Base-by-base conservation (phyloP, 179 eudicot species). In the Silene coronaria region DNA sequence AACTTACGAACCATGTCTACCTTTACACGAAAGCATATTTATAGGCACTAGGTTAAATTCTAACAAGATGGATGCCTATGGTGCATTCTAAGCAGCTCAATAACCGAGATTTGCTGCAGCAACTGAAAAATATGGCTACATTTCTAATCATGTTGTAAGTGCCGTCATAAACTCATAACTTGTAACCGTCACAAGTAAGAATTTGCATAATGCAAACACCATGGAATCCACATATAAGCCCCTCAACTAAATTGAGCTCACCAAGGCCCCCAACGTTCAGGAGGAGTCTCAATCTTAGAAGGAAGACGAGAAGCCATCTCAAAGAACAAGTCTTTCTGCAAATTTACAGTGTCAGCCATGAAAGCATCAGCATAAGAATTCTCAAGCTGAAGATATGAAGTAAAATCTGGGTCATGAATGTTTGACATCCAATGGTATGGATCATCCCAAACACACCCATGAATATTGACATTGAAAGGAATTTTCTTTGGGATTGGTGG, bases 351-450 rank as follows among this genome's bases (percentile, higher is more conserved):
- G 24, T 89, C 93, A 8, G 78, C 84, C 97, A 95, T 95, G 75
- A 90, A 95, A 27, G 79, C 84, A 26, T 87, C 80, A 34, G 97
- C 87, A 80, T 87, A 92, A 1, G 85, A 71, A 79, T 92, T 95
- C 67, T 95, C 99, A 60, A 61, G 84, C n/a, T 75, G 3, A 12
- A 95, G 79, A 53, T 91, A 86, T 4, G 81, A 60, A 61, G 81
- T 3, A 71, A 95, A 88, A 90, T 92, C 93, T 1, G 97, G 93
- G 82, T 92, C 97, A 66, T 83, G 74, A 69, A 79, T 84, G 77
- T 90, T 83, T 45, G 84, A 88, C 99, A 95, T 95, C 99, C 99
- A 95, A 75, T 85, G 91, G 85, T 90, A 95, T 8, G 97, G 96
- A 75, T 95, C 99, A 23, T 83, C 74, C 93, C 91, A 95, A 36